Percentiles rank a stretch among this genome's conserved stretches.
Evolutionary conservation across 768 basidiomycete species (phyloP).

Genomic region (Mycena olivaceomarginata): DNA sequence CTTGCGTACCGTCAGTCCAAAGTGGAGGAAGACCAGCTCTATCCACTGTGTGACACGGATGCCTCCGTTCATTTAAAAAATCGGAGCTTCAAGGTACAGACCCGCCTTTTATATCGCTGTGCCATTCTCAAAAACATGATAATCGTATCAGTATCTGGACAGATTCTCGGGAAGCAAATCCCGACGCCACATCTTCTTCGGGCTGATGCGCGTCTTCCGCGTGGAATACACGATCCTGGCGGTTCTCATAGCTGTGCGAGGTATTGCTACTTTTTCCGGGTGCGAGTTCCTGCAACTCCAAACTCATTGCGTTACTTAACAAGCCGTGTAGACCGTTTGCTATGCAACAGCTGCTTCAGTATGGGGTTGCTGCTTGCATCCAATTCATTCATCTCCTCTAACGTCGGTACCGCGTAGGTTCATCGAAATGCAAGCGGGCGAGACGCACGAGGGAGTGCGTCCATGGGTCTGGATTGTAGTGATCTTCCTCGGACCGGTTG

Average conservation of each 20-base stretch:
- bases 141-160: conserved; percentile 27
- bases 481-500: background rate
- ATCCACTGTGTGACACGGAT: conserved; percentile 80
- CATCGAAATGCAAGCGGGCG: background rate
- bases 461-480: background rate
- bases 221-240: conserved; percentile 46
- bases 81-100: conserved; percentile 52
- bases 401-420: background rate
- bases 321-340: background rate
- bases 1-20: conserved; percentile 52
- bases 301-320: no score
- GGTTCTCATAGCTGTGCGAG: conserved; percentile 18
- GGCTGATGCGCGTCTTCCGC: conserved; percentile 63
- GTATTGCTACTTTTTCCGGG: conserved; percentile 9
- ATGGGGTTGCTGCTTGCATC: background rate
- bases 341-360: background rate
- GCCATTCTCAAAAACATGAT: background rate
- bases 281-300: background rate
- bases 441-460: background rate
- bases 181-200: conserved; percentile 55
- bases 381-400: background rate
- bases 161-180: conserved; percentile 12
- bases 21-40: conserved; percentile 69
- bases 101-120: background rate
- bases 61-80: conserved; percentile 46